Conservation (phyloP, 495 filamentous ascomycete genomes). For the Daldinia concentrica region DNA sequence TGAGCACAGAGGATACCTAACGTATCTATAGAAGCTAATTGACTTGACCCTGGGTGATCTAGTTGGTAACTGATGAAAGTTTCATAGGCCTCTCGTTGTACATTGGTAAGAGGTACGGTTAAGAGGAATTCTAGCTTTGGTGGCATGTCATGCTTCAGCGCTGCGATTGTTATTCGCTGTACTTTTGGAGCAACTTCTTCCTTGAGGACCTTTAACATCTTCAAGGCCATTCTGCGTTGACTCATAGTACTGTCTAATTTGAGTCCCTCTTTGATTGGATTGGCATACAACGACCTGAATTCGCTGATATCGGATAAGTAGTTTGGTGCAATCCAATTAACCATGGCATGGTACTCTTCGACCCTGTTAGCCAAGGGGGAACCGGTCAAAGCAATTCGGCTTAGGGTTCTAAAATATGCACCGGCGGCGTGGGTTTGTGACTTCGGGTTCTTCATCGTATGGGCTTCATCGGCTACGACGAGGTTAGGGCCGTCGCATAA, state of each 20-base stretch:
- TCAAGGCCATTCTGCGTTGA: slow-evolving; percentile 67
- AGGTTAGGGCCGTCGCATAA: slow-evolving; percentile 72
- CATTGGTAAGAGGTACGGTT: slow-evolving; percentile 70
- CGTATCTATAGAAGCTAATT: slow-evolving; percentile 58
- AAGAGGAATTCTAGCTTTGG: slow-evolving; percentile 84
- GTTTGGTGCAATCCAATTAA: slow-evolving; percentile 85
- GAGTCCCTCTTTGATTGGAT: slow-evolving; percentile 77
- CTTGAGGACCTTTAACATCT: slow-evolving; percentile 75
- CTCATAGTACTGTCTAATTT: slow-evolving; percentile 65
- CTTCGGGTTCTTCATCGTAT: slow-evolving; percentile 73
- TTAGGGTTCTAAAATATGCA: slow-evolving; percentile 68
- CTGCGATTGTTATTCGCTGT: slow-evolving; percentile 73
- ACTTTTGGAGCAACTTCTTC: slow-evolving; percentile 80
- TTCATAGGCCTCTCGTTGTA: slow-evolving; percentile 72
- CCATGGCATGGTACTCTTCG: slow-evolving; percentile 82
- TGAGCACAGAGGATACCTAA: slow-evolving; percentile 79
- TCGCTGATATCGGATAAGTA: slow-evolving; percentile 73
- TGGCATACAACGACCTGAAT: slow-evolving; percentile 73
- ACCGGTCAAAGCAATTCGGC: slow-evolving; percentile 86
- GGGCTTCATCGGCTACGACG: slow-evolving; percentile 90
- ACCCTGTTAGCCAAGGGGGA: slow-evolving; percentile 87
- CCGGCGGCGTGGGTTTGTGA: slow-evolving; percentile 63
- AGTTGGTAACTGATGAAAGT: slow-evolving; percentile 59
- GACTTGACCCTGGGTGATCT: slow-evolving; percentile 47
- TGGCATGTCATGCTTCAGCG: slow-evolving; percentile 70